Percentiles rank a stretch among this genome's conserved stretches.
phyloP scores from a whole-genome alignment of 2,329 filamentous ascomycete genomes.

The Alternaria brassicae region DNA sequence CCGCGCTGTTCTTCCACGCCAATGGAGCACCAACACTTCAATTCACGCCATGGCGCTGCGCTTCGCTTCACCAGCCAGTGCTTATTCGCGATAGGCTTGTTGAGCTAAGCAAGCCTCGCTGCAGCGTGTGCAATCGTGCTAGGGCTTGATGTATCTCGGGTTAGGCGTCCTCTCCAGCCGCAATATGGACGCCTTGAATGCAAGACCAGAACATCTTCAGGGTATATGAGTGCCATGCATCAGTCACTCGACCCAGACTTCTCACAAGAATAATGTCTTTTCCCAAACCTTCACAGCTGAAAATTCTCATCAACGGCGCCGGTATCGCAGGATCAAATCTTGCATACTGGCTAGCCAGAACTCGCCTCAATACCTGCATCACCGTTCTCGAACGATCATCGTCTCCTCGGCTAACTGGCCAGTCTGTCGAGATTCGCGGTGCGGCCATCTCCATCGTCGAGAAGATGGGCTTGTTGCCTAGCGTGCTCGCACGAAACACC shows the following conservation, averaged over 20 bases:
- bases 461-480: slow-evolving; percentile 50
- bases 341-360: slow-evolving; percentile 45
- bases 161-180: neutral
- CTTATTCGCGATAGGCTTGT: neutral
- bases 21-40: neutral
- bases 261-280: slow-evolving; percentile 7
- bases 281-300: slow-evolving; percentile 21
- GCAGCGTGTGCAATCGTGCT: neutral
- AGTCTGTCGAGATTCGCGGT: slow-evolving; percentile 56
- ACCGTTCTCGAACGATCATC: slow-evolving; percentile 56
- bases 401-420: slow-evolving; percentile 50
- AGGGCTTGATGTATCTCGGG: neutral
- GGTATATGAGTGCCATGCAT: neutral
- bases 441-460: slow-evolving; percentile 52
- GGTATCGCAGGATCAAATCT: slow-evolving; percentile 51
- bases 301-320: slow-evolving; percentile 49
- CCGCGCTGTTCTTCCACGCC: neutral
- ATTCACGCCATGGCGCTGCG: neutral
- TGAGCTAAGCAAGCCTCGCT: neutral
- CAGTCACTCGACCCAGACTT: neutral
- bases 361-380: slow-evolving; percentile 43
- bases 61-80: neutral
- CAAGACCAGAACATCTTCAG: neutral
- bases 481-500: slow-evolving; percentile 47
- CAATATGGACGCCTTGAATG: neutral